Base-by-base conservation (phyloP, 306 rosid species). In the Elaeagnus macrophylla region DNA sequence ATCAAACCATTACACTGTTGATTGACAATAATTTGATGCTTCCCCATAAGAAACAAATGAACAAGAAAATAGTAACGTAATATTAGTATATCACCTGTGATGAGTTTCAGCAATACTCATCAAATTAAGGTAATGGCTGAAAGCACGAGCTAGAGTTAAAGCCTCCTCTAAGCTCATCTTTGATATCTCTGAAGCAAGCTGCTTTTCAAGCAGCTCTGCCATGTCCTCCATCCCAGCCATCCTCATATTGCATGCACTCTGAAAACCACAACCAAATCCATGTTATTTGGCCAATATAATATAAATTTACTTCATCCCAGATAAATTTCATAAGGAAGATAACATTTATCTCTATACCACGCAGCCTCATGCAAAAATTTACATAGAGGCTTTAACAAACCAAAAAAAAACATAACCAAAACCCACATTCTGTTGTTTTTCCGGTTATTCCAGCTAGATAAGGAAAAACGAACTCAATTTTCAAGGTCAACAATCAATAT, bases 101-200 rank as follows among this genome's bases (percentile, higher is more conserved):
- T 89, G 95, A 40, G 95, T 86, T 73, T 89, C 97, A 20, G 97
- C 97, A 66, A 89, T 81, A 41, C 97, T 90, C 84, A 73, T 89
- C 76, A 89, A 61, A 68, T 79, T 86, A 72, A 89, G 95, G 75
- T 80, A 79, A 45, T 90, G 95, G 64, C 95, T 81, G 60, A 90
- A 86, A 38, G 95, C 90, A 59, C 95, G 97, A 79, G 90, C 95
- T 14, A 86, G 83, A 50, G 76, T 72, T 13, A 90, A 59, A 16
- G 95, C 97, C 76, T 83, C 97, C 54, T 86, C 90, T 14, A 86
- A 67, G 16, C 76, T 72, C 97, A 86, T 83, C 62, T 86, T 67
- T 32, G 95, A 89, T 39, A 89, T 74, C 76, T 86, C 95, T 8
- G 90, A 75, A 18, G 88, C 85, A 37, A 83, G 77, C 69, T 86